Conservation (phyloP, 2,329 filamentous ascomycete genomes). For the Chaetomium sp. region DNA sequence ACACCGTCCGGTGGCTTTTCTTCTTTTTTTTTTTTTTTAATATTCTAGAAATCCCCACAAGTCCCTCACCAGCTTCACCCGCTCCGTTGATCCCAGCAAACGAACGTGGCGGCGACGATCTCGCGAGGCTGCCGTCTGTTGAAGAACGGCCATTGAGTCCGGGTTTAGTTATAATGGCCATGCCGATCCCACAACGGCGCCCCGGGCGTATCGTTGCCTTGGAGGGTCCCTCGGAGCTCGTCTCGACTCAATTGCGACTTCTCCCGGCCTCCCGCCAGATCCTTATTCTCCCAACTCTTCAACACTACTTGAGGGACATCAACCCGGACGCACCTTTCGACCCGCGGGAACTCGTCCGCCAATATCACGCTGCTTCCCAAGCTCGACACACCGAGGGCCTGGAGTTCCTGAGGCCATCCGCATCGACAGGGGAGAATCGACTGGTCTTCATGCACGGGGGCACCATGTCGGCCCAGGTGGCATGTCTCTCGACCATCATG, state of each 20-base stretch:
- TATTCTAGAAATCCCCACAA: conserved; percentile 17
- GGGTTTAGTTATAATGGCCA: conserved; percentile 33
- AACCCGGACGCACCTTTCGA: conserved; percentile 38
- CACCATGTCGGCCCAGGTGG: conserved; percentile 54
- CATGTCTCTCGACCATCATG: conserved; percentile 59
- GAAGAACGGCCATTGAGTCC: conserved; percentile 13
- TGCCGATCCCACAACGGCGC: conserved; percentile 33
- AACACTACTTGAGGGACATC: conserved; percentile 48
- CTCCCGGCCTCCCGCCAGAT: conserved; percentile 62
- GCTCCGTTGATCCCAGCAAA: conserved; percentile 1
- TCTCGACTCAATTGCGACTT: conserved; percentile 62
- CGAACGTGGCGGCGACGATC: conserved; percentile 22
- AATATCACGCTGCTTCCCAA: conserved; percentile 53
- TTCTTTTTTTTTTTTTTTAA: not conserved
- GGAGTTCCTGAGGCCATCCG: conserved; percentile 53
- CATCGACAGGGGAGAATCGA: conserved; percentile 49
- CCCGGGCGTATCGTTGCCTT: conserved; percentile 61
- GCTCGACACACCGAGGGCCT: conserved; percentile 52
- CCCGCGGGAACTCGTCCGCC: conserved; percentile 44
- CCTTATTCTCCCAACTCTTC: conserved; percentile 56
- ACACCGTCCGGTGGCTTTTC: not conserved
- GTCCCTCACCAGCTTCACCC: conserved; percentile 10
- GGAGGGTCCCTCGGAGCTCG: conserved; percentile 57
- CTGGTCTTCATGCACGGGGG: conserved; percentile 65
- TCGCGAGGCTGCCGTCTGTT: conserved; percentile 1